Percentiles rank a stretch among this genome's conserved stretches.
phyloP scores from a whole-genome alignment of 257 asterid genomes.

The Penstemon newberryi region DNA sequence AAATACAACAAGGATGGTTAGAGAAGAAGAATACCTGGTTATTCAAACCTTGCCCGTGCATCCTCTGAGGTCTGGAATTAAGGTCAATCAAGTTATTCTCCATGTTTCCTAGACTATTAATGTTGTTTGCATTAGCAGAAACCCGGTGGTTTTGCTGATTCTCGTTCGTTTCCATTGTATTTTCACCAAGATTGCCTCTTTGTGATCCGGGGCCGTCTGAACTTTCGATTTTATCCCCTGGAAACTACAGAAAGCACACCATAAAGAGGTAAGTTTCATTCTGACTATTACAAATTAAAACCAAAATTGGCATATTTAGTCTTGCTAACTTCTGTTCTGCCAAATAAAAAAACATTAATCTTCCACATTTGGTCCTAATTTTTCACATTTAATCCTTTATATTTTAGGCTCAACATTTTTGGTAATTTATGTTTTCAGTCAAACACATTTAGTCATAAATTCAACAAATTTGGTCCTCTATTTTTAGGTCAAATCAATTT shows the following conservation, averaged over 20 bases:
- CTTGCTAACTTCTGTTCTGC: too few relatives aligned
- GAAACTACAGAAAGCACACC: slow-evolving; percentile 58
- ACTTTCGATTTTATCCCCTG: slow-evolving; percentile 63
- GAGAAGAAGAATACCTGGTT: slow-evolving; percentile 49
- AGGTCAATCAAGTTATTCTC: slow-evolving; percentile 75
- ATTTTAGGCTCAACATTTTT: too few relatives aligned
- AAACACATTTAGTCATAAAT: too few relatives aligned
- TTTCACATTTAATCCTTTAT: too few relatives aligned
- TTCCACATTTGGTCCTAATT: too few relatives aligned
- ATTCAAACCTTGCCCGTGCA: slow-evolving; percentile 51
- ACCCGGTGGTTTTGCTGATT: slow-evolving; percentile 39
- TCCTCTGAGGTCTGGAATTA: slow-evolving; percentile 74
- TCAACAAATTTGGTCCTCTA: too few relatives aligned
- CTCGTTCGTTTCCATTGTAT: slow-evolving; percentile 49
- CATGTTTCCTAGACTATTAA: slow-evolving; percentile 36
- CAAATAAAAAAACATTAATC: too few relatives aligned
- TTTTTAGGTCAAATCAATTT: too few relatives aligned
- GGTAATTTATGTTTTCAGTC: too few relatives aligned
- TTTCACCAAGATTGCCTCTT: slow-evolving; percentile 37
- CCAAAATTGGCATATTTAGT: not conserved
- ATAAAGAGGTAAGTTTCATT: slow-evolving; percentile 23
- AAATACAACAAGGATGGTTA: slow-evolving; percentile 11
- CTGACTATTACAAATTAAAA: not conserved
- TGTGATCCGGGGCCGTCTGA: slow-evolving; percentile 54
- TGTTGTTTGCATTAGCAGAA: slow-evolving; percentile 35